phyloP scores from a whole-genome alignment of 805 yeast species.

The Tetrapisispora phaffii region DNA sequence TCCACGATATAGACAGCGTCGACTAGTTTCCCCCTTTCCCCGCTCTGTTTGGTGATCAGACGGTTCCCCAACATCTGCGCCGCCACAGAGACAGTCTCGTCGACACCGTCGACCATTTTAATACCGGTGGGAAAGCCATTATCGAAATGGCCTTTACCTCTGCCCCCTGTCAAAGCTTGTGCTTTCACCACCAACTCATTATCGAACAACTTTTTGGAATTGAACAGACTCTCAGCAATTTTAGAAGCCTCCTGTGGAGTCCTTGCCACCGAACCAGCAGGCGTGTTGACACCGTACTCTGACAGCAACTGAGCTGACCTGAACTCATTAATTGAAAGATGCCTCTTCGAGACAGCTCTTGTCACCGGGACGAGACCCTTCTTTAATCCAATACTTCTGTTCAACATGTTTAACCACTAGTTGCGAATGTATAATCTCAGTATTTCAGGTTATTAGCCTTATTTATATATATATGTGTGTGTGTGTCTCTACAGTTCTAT shows the following conservation, averaged over 20 bases:
- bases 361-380: neutral
- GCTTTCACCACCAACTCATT: conserved; percentile 89
- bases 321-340: conserved; percentile 87
- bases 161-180: conserved; percentile 98
- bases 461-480: no score
- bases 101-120: conserved; percentile 72
- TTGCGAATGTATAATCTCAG: no score
- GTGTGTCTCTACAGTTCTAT: no score
- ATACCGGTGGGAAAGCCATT: conserved; percentile 96
- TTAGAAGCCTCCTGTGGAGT: conserved; percentile 82
- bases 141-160: conserved; percentile 98
- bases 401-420: neutral
- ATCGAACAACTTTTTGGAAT: conserved; percentile 41
- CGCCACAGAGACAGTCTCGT: conserved; percentile 80
- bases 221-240: conserved; percentile 57
- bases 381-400: neutral
- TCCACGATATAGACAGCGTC: conserved; percentile 93
- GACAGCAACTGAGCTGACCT: conserved; percentile 84
- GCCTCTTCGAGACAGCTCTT: conserved; percentile 35
- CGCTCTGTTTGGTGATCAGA: conserved; percentile 95
- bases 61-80: conserved; percentile 85
- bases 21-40: conserved; percentile 93
- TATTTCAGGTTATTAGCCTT: neutral
- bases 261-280: conserved; percentile 83
- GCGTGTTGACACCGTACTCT: conserved; percentile 80